These are phyloP conservation scores for Mortierella alpina DNA, from an alignment of 192 early-diverging fungal species.

Conservation along the genomic window DNA sequence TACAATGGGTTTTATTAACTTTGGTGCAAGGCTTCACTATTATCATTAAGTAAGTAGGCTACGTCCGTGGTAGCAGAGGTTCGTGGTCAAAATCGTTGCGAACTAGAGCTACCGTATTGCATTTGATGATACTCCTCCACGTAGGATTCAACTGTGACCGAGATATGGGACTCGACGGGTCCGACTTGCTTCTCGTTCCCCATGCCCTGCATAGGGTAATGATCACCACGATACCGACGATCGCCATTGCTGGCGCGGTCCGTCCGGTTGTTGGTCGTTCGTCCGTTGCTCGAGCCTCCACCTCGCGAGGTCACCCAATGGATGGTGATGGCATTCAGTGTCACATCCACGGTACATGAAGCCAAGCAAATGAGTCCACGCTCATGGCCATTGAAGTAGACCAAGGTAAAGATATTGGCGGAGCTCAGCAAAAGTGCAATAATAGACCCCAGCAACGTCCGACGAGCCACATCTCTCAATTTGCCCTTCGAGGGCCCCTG, in stretches of 20 bases:
- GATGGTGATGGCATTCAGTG: conserved; percentile 53
- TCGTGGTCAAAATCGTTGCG: neutral
- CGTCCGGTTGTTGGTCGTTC: too few relatives aligned
- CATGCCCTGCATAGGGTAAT: neutral
- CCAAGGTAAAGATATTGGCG: conserved; percentile 54
- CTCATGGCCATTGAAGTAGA: conserved; percentile 46
- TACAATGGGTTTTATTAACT: too few relatives aligned
- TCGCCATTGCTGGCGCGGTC: too few relatives aligned
- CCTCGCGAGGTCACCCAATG: conserved; percentile 58
- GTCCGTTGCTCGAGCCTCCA: neutral
- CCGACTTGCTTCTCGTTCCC: conserved; percentile 17
- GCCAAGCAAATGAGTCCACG: conserved; percentile 58
- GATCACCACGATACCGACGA: too few relatives aligned
- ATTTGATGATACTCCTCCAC: conserved; percentile 35
- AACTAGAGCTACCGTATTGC: conserved; percentile 4
- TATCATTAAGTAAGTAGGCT: neutral
- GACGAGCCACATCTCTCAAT: conserved; percentile 42
- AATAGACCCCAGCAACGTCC: conserved; percentile 54
- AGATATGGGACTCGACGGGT: conserved; percentile 20
- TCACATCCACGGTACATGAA: conserved; percentile 59
- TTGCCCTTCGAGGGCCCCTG: conserved; percentile 45
- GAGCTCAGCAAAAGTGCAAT: conserved; percentile 54
- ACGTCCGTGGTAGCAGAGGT: neutral
- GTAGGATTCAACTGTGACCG: conserved; percentile 32
- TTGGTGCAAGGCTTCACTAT: neutral